These are phyloP conservation scores for Ambrosia hybrid DNA, from an alignment of 140 eudicot species.

Conservation along the genomic window DNA sequence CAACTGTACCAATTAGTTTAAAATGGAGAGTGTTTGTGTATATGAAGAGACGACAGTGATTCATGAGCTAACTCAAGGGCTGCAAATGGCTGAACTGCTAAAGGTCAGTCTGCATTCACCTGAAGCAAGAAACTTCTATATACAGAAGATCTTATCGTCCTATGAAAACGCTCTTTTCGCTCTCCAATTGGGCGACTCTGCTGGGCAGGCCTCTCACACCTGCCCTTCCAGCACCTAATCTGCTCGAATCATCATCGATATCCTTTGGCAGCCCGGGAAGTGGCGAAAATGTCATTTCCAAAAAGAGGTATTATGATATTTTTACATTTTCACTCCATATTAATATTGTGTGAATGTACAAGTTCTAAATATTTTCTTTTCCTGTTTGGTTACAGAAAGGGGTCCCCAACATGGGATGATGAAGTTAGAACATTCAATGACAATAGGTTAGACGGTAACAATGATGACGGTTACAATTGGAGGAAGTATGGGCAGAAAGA, in stretches of 20 bases:
- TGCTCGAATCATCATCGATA: slow-evolving; percentile 41
- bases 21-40: not conserved
- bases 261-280: slow-evolving; percentile 50
- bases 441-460: slow-evolving; percentile 55
- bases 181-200: slow-evolving; percentile 44
- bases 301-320: slow-evolving; percentile 55
- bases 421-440: slow-evolving; percentile 48
- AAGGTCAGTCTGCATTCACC: slow-evolving; percentile 44
- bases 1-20: too few relatives aligned
- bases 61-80: slow-evolving; percentile 63
- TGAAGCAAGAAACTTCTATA: slow-evolving; percentile 43
- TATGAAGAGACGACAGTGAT: slow-evolving; percentile 29
- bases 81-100: slow-evolving; percentile 63
- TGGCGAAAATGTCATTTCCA: slow-evolving; percentile 27
- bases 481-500: slow-evolving; percentile 91
- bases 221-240: not conserved
- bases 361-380: not conserved
- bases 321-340: not conserved
- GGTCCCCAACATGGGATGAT: slow-evolving; percentile 53
- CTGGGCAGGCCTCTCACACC: slow-evolving; percentile 33
- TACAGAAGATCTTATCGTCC: slow-evolving; percentile 57
- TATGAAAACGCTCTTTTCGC: slow-evolving; percentile 51
- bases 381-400: slow-evolving; percentile 50
- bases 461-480: slow-evolving; percentile 72
- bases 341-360: not conserved